Base-by-base conservation (phyloP, 352 stramenopile genomes). In the Pythium phragmiticola region DNA sequence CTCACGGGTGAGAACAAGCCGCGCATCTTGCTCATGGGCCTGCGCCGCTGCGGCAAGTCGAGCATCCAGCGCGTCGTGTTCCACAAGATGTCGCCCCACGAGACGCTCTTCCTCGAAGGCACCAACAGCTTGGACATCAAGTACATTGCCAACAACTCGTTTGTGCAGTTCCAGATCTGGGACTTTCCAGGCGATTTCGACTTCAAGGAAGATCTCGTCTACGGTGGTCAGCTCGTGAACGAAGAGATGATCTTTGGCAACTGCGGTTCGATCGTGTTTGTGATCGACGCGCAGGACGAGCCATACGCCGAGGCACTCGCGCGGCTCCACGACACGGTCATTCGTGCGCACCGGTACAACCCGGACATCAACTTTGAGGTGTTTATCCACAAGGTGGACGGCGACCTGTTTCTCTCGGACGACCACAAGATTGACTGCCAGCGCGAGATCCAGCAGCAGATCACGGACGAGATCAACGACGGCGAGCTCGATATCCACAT, bases 371-470 rank as follows among this genome's bases (percentile, higher is more conserved):
- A 94, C 41, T 96, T 99, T 61, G 96, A 99, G 70, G 95, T 99
- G 21, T 99, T 99, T 72, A 98, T 99, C 58, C 97, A 99, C 89
- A 98, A 98, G 75, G 96, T 99, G 8, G 97, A 99, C 72, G 97
- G 97, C 34, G 97, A 99, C 66, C 73, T 99, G 7, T 99, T 99
- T 75, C 81, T 99, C 26, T 98, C 88, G 53, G 96, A 99, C 66
- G 97, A 99, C 76, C 94, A 98, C 74, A 99, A 99, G 76, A 98
- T 99, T 55, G 88, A 99, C 66, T 99, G 96, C 74, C 94, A 98
- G 57, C 83, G 96, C 16, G 95, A 99, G 74, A 97, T 99, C 53
- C 97, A 99, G 80, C 89, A 97, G 70, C 95, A 98, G 74, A 98
- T 99, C 55, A 94, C 93, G 54, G 90, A 98, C 57, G 96, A 99